Conservation (phyloP, 345 rosid species). For the Euphorbia tirucalli region DNA sequence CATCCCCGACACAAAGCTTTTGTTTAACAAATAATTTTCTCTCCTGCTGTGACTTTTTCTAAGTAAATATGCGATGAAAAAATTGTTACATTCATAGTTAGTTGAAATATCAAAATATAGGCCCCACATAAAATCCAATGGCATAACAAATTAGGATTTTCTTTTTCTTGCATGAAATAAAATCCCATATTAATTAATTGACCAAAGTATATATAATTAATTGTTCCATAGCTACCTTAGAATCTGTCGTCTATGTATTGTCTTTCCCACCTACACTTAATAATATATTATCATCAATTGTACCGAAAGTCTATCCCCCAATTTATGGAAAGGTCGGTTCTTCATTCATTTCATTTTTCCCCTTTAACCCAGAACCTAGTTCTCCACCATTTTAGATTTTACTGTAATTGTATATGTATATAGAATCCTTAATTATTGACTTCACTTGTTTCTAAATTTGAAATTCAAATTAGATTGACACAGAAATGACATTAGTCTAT, state of each 20-base stretch:
- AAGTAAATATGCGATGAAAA: too few relatives aligned
- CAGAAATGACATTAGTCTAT: too few relatives aligned
- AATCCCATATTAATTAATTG: background rate
- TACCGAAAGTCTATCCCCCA: conserved; percentile 4
- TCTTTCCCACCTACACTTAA: background rate
- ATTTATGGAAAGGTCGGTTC: background rate
- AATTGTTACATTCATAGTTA: background rate
- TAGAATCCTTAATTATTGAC: background rate
- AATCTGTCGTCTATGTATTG: too few relatives aligned
- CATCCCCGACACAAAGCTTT: too few relatives aligned
- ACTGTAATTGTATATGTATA: background rate
- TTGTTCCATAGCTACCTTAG: too few relatives aligned
- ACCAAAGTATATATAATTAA: too few relatives aligned
- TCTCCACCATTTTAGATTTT: background rate
- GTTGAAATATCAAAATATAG: conserved; percentile 28
- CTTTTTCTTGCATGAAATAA: background rate
- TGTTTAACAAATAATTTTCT: too few relatives aligned
- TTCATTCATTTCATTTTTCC: background rate
- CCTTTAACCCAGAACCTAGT: background rate
- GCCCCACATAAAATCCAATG: conserved; percentile 19
- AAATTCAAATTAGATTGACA: too few relatives aligned
- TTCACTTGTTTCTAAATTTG: too few relatives aligned
- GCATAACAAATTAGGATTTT: conserved; percentile 16
- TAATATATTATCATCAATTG: background rate
- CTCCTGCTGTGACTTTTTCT: too few relatives aligned